Base-by-base conservation (phyloP, 2,329 filamentous ascomycete genomes). In the Helotiales sp. region DNA sequence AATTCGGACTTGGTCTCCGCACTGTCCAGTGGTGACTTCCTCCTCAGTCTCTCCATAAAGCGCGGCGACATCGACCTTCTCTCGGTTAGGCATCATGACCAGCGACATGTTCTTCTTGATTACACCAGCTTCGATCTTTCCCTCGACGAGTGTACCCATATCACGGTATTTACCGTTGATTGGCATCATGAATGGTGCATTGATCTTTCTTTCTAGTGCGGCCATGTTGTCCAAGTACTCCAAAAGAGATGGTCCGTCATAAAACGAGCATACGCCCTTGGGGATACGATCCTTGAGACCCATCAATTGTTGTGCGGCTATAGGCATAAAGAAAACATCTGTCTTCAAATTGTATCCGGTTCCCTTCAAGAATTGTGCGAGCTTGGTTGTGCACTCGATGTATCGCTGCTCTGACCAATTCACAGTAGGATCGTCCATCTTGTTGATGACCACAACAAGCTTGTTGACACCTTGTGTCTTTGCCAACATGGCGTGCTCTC, bases 111-210 rank as follows among this genome's bases (percentile, higher is more conserved):
- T 88, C 82, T 98, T 98, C 81, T 95, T 95, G 74, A 96, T 81
- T 47, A 97, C 89, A 73, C 92, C 93, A 17, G 93, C 90, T 76
- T 99, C 95, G 64, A 99, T 90, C 81, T 97, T 96, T 66, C 95
- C 95, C 78, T 99, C 96, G 40, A 97, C 85, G 84, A 99, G 92
- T 61, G 95, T 99, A 69, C 95, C 95, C 82, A 99, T 88, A 73
- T 99, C 96, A 68, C 90, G 86, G 80, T 98, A 99, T 78, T 99
- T 99, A 75, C 91, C 91, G 63, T 90, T 90, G 64, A 99, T 83
- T 8, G 95, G 90, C 93, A 99, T 97, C 95, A 99, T 98, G 82
- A 99, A 98, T 9, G 95, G 93, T 1, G 95, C 95, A 68, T 96
- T 96, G 68, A 97, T 77, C 80, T 98, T 99, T 68, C 95, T 91